These are phyloP conservation scores for Dissophora globulifera DNA, from an alignment of 192 early-diverging fungal genomes.

Conservation along the genomic window DNA sequence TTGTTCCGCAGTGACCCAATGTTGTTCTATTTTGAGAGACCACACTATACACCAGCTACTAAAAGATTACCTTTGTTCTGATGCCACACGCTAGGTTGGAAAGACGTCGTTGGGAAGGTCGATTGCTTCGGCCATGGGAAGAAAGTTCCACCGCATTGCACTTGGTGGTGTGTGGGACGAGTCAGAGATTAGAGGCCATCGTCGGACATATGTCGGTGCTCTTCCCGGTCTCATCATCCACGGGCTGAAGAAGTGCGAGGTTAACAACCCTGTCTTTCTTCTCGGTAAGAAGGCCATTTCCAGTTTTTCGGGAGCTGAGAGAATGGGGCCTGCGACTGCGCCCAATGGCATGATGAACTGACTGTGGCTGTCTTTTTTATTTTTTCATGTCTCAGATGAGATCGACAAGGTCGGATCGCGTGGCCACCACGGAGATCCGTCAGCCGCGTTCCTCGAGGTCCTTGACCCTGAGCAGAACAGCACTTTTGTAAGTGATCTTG, in stretches of 20 bases:
- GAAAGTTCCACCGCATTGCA: constrained; percentile 85
- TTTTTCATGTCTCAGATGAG: constrained; percentile 64
- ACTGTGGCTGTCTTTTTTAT: too few species aligned
- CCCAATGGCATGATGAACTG: background rate
- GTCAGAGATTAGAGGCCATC: constrained; percentile 89
- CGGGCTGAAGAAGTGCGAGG: constrained; percentile 71
- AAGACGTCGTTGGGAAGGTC: constrained; percentile 87
- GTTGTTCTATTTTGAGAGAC: background rate
- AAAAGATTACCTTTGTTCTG: too few species aligned
- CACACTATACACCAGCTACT: too few species aligned
- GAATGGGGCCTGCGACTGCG: background rate
- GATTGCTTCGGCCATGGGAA: constrained; percentile 77
- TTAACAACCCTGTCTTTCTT: constrained; percentile 83
- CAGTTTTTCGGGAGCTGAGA: too few species aligned
- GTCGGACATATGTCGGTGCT: constrained; percentile 89
- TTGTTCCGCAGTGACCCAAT: too few species aligned
- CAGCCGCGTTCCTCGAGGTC: constrained; percentile 85
- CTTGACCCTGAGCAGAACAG: constrained; percentile 90
- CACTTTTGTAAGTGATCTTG: constrained; percentile 68
- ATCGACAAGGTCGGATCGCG: constrained; percentile 85
- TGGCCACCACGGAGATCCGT: constrained; percentile 75
- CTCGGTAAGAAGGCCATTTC: constrained; percentile 62
- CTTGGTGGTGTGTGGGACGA: constrained; percentile 89
- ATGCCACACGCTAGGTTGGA: constrained; percentile 74
- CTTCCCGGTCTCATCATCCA: constrained; percentile 85